Conservation (phyloP, 2,329 filamentous ascomycete genomes). For the Diaporthe destruens region DNA sequence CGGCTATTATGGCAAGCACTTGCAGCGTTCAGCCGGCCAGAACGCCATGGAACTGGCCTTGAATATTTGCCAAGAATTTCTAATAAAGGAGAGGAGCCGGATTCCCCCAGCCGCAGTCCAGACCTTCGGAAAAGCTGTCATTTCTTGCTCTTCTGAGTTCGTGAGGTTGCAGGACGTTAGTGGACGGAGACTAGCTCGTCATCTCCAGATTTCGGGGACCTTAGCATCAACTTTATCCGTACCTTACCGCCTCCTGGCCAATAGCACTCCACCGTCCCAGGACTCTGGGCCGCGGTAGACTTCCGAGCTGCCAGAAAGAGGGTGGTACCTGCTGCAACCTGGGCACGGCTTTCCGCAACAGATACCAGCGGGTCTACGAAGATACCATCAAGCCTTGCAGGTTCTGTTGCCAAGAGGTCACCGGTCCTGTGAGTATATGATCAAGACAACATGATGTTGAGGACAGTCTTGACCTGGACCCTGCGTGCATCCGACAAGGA, state of each 20-base stretch:
- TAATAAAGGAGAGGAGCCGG: conserved; percentile 17
- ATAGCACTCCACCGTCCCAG: neutral
- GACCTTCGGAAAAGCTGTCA: conserved; percentile 3
- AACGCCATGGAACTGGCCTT: conserved; percentile 24
- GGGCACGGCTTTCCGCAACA: neutral
- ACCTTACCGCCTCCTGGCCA: conserved; percentile 2
- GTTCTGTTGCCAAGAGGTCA: neutral
- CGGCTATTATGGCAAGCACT: conserved; percentile 21
- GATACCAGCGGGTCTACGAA: neutral
- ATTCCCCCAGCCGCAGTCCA: conserved; percentile 24
- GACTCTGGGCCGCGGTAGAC: neutral
- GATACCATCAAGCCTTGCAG: neutral
- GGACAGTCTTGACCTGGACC: conserved; percentile 10
- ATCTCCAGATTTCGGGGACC: conserved; percentile 17
- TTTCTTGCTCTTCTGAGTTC: neutral
- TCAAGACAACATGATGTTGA: neutral
- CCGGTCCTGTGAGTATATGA: conserved; percentile 2
- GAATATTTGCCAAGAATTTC: conserved; percentile 14
- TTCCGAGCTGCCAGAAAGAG: conserved; percentile 22
- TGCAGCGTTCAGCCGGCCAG: conserved; percentile 31
- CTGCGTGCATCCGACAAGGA: conserved; percentile 10
- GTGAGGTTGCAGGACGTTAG: conserved; percentile 7
- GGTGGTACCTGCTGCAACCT: conserved; percentile 21
- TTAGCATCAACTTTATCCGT: conserved; percentile 23
- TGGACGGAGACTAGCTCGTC: conserved; percentile 18